Base-by-base conservation (phyloP, 805 yeast genomes). In the Brettanomyces bruxellensis region DNA sequence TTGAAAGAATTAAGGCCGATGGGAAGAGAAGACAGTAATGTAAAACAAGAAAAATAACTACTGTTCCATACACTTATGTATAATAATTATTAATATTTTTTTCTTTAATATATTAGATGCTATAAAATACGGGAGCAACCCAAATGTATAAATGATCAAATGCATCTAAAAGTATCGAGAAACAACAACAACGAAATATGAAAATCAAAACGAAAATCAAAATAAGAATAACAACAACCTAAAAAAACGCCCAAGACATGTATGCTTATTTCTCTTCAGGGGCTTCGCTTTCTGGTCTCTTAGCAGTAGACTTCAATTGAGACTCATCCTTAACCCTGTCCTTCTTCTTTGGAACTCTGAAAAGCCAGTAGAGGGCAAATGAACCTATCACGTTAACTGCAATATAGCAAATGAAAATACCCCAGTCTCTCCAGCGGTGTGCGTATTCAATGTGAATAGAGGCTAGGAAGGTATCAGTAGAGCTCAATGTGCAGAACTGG, bases 261-360 rank as follows among this genome's bases (percentile, higher is more conserved):
- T 9, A 28, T 6, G 9, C 18, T 43, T 35, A 48, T 48, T 45
- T 48, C 34, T 44, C 50, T 25, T 52, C 55, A 6, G 55, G 48
- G 23, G 43, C 44, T 22, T 49, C 43, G 18, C 23, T 25, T 7
- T 8, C 46, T 3, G 56, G 55, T 4, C 38, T 37, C 12, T 45
- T 43, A 43, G 52, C 54, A 13, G 34, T 43, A 25, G 58, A 53
- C 45, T 55, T 53, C 35, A 55, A 49, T 4, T 53, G 32, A 11
- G 58, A 47, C 36, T 55, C 50, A 44, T 55, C 58, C 41, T 62
- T 44, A 38, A 64, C 66, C 49, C 67, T 62, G 45, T 59, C 59
- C 34, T 61, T 47, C 51, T 73, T 76, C 73, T 83, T 83, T 46
- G 93, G 93, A 50, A 84, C 91, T 72, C 93, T 77, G 11, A 80